These are phyloP conservation scores for Lachancea mirantina DNA, from an alignment of 805 yeast genomes.

Conservation along the genomic window DNA sequence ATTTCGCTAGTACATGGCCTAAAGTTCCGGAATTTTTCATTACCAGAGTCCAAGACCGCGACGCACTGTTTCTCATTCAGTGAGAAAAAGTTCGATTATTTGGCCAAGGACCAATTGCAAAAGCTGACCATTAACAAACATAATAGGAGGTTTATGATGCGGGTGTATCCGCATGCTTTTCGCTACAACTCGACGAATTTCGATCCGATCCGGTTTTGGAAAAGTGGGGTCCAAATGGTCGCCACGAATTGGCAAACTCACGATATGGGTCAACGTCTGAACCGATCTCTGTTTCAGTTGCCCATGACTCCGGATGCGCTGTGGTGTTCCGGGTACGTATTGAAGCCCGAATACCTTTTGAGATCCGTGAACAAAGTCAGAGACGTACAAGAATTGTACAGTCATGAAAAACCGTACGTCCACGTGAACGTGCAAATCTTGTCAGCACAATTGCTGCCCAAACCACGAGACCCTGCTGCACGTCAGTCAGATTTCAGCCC, in stretches of 20 bases:
- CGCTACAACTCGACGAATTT: constrained; percentile 76
- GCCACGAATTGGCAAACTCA: constrained; percentile 96
- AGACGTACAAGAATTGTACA: constrained; percentile 21
- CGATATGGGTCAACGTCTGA: constrained; percentile 83
- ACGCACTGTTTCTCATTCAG: constrained; percentile 85
- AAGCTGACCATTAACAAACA: constrained; percentile 60
- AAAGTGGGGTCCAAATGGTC: constrained; percentile 83
- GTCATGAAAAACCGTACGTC: constrained; percentile 12
- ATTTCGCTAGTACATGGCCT: constrained; percentile 49
- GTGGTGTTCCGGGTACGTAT: constrained; percentile 57
- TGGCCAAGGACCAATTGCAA: constrained; percentile 57
- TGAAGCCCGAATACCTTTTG: constrained; percentile 56
- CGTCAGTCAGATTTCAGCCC: constrained; percentile 19
- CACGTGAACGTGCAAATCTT: constrained; percentile 41
- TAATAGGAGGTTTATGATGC: constrained; percentile 64
- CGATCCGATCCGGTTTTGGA: constrained; percentile 75
- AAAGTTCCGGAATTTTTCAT: constrained; percentile 72
- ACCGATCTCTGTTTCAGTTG: constrained; percentile 69
- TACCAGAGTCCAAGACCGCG: constrained; percentile 73
- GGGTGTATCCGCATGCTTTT: constrained; percentile 81
- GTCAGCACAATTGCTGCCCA: constrained; percentile 83
- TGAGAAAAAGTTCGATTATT: constrained; percentile 57
- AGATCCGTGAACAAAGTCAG: constrained; percentile 18
- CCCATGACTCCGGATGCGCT: constrained; percentile 34
- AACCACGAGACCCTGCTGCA: constrained; percentile 39